Base-by-base conservation (phyloP, 805 yeast species). In the Saturnispora gosingensis region DNA sequence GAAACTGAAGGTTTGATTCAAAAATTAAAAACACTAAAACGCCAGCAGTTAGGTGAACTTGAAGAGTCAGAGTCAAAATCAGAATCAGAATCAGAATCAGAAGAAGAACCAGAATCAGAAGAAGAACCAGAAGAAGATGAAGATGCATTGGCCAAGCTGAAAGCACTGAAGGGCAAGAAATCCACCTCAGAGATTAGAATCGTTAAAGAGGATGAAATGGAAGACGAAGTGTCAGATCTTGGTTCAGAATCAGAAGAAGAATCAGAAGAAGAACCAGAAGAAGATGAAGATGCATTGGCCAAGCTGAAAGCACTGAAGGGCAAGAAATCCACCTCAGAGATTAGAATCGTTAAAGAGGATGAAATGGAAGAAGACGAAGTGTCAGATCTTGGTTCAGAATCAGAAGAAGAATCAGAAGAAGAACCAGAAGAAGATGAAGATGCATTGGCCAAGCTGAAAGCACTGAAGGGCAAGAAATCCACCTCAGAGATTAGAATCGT, bases 151-250 rank as follows among this genome's bases (percentile, higher is more conserved):
- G 45, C 32, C 1, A 76, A 74, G 4, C 59, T 75, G 50, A 72
- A 66, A 61, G 71, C 71, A 34, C 54, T 69, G 49, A 76, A 72
- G 57, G 70, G 63, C 30, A 67, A 56, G 22, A 43, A 35, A 36
- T 32, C 48, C 13, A 11, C 20, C 10, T 38, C 48, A n/a, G 50
- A 52, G 11, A 59, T 64, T 15, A 62, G 75, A 20, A 57, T 69
- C 32, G 60, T 62, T 9, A 56, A 66, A 48, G 68, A 62, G 32
- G 68, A 61, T 43, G 63, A 65, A 1, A 34, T 58, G 59, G 57
- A 53, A 40, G 66, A 59, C 25, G 65, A 59, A 27, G 60, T 62
- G 5, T 36, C 58, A 1, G 57, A 56, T 15, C 54, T 56, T 2
- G 63, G 56, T 36, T 58, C 54, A 15, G 62, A 52, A 28, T 58